Evolutionary conservation across 768 basidiomycete species (phyloP).

Genomic region (Amanita pseudoporphyria): DNA sequence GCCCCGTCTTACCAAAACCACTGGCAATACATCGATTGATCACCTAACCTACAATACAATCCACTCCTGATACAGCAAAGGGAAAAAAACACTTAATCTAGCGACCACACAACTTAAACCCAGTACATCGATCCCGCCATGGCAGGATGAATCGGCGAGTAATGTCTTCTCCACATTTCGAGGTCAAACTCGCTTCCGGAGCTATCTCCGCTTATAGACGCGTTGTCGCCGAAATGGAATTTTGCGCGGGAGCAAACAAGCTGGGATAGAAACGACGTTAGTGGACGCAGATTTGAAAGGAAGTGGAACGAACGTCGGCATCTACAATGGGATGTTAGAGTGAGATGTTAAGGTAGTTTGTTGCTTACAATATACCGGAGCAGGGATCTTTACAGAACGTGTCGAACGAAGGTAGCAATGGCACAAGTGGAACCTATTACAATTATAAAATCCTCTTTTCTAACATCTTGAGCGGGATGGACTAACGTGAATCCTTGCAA

Average conservation of each 20-base stretch:
- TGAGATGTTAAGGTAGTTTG: not conserved
- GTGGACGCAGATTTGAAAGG: not conserved
- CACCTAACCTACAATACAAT: no score
- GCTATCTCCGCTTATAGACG: slow-evolving; percentile 3
- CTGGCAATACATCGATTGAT: no score
- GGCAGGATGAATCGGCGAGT: not conserved
- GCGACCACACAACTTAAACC: no score
- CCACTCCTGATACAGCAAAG: no score
- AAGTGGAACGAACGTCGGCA: slow-evolving; percentile 2
- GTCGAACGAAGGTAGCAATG: slow-evolving; percentile 46
- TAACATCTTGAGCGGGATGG: not conserved
- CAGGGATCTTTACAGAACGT: slow-evolving; percentile 47
- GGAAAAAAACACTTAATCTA: no score
- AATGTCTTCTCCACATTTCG: not conserved
- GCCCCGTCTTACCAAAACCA: no score
- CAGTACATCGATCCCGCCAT: slow-evolving; percentile 1
- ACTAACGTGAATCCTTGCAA: slow-evolving; percentile 8
- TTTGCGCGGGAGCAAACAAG: slow-evolving; percentile 13
- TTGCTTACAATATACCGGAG: slow-evolving; percentile 49
- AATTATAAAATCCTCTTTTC: not conserved
- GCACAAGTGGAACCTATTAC: slow-evolving; percentile 31
- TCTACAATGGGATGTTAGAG: not conserved
- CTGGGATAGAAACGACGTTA: not conserved
- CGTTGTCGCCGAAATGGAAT: slow-evolving; percentile 8
- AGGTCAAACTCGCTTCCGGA: not conserved